Base-by-base conservation (phyloP, 768 basidiomycete genomes). In the Sarcodon sp. region DNA sequence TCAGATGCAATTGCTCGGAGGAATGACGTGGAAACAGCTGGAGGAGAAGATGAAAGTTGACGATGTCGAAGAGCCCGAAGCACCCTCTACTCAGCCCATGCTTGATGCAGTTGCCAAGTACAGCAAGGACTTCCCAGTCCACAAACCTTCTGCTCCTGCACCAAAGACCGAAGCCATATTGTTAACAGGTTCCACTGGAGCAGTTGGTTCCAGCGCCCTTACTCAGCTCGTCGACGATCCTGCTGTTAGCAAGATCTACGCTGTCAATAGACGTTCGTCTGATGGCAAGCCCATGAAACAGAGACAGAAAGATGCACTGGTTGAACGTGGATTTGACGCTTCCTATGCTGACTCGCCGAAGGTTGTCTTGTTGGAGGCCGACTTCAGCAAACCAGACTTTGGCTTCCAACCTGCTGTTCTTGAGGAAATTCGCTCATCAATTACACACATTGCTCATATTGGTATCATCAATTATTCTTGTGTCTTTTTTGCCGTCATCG, bases 1-100 rank as follows among this genome's bases (percentile, higher is more conserved):
- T 3, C 67, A 69, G 49, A 54, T 69, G 45, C 67, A 68, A 48
- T 56, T 69, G 4, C 53, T 69, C 9, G 64, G 58, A 3, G 63
- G 64, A 43, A 47, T 68, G 33, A 58, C 57, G 11, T 55, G 66
- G 16, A 54, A 52, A 6, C 62, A 67, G 38, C 54, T 69, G 8
- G 37, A 51, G 44, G 36, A 41, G 39, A 15, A 27, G 13, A 41
- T 41, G 16, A 41, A 13, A 4, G 39, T 27, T 27, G 21, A 27
- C 21, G 21, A 27, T 3, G 21, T 27, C 21, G 21, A 27, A 27
- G 21, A 27, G 21, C 21, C 31, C 1, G 50, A 44, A 7, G 45
- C 36, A n/a, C 35, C 10, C 35, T 6, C 43, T 13, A 27, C 16
- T 12, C 27, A 13, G 18, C 32, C 15, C n/a, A 15, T 50, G 43